Percentiles rank a stretch among this genome's conserved stretches.
Evolutionary conservation across 768 basidiomycete species (phyloP).

Genomic region (Aureoboletus auriporus): DNA sequence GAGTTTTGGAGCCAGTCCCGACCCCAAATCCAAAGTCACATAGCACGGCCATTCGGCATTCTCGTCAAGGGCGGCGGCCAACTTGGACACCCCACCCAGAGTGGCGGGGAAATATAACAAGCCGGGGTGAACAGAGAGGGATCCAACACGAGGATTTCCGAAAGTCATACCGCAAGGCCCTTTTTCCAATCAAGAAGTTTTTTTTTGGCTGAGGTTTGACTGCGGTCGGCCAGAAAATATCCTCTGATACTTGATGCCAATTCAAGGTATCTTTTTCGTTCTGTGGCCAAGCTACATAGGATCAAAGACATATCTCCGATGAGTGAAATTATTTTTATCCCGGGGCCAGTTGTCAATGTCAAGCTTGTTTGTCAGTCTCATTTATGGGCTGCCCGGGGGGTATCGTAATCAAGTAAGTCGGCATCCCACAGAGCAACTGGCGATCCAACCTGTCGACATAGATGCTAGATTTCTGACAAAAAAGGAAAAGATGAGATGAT

Average conservation of each 20-base stretch:
- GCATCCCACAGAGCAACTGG: not conserved
- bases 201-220: not conserved
- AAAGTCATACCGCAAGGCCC: not conserved
- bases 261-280: not conserved
- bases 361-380: not conserved
- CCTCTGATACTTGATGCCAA: not conserved
- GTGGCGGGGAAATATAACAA: too few relatives aligned
- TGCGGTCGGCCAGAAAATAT: not conserved
- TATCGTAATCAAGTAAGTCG: not conserved
- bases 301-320: not conserved
- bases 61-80: not conserved
- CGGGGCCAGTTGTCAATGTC: not conserved
- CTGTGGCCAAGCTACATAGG: not conserved
- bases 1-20: too few relatives aligned
- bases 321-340: not conserved
- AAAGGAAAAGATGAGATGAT: too few relatives aligned
- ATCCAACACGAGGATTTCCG: not conserved
- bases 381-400: not conserved
- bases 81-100: not conserved
- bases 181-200: not conserved
- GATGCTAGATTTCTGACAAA: not conserved
- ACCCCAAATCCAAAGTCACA: not conserved
- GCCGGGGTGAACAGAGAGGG: too few relatives aligned
- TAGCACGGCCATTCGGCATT: not conserved
- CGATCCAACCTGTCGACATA: too few relatives aligned